Conservation (phyloP, 257 asterid species). For the Nemophila menziesii region DNA sequence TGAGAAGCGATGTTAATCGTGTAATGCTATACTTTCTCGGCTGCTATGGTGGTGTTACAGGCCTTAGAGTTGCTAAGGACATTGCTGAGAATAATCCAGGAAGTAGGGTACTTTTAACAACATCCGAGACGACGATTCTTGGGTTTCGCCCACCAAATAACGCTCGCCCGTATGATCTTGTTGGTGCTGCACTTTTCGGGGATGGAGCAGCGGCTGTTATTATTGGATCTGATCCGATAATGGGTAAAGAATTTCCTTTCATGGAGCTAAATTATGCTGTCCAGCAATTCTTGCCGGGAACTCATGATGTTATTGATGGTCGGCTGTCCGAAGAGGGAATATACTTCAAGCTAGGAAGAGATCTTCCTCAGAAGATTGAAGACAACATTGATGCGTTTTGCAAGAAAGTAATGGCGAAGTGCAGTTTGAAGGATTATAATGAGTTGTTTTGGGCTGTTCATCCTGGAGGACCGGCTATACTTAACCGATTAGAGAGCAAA, state of each 20-base stretch:
- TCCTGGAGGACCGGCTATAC: constrained; percentile 90
- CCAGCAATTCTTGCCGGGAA: constrained; percentile 71
- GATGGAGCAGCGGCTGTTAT: constrained; percentile 84
- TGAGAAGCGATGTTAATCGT: constrained; percentile 51
- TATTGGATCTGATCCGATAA: constrained; percentile 46
- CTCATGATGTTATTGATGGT: constrained; percentile 53
- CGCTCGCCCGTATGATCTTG: constrained; percentile 73
- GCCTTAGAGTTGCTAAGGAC: constrained; percentile 87
- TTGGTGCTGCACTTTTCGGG: constrained; percentile 84
- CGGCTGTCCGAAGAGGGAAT: constrained; percentile 75
- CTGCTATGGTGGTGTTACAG: constrained; percentile 90
- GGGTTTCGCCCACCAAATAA: constrained; percentile 79
- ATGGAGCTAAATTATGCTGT: constrained; percentile 53
- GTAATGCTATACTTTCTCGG: constrained; percentile 87
- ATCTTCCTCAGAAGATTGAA: constrained; percentile 68
- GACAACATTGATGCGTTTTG: constrained; percentile 73
- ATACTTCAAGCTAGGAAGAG: constrained; percentile 66
- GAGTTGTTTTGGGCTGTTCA: constrained; percentile 94
- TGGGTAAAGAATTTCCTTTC: constrained; percentile 43
- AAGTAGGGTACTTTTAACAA: constrained; percentile 66
- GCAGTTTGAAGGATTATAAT: constrained; percentile 30
- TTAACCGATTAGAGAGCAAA: constrained; percentile 54
- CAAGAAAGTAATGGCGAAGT: constrained; percentile 34
- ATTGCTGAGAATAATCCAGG: constrained; percentile 90
- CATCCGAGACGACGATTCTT: constrained; percentile 80